Percentiles rank a stretch among this genome's conserved stretches.
These are phyloP conservation scores for Cucurbita maxima DNA, from an alignment of 306 rosid species.

Conservation along the genomic window DNA sequence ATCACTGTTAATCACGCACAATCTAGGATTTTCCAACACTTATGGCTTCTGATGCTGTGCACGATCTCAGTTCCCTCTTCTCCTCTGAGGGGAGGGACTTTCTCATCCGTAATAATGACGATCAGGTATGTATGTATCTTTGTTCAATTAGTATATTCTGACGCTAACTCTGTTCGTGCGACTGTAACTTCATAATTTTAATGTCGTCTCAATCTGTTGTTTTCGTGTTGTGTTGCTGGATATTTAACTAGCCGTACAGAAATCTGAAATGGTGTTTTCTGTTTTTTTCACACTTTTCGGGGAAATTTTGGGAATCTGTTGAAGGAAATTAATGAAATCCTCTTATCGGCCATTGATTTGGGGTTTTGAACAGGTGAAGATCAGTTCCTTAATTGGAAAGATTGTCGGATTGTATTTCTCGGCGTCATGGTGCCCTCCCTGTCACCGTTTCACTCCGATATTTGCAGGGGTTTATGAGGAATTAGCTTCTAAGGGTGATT, in stretches of 20 bases:
- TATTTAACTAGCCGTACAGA: neutral
- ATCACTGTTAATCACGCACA: no score
- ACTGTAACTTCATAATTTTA: neutral
- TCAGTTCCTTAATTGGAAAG: conserved; percentile 54
- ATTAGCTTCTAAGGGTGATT: conserved; percentile 34
- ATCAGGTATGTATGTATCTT: conserved; percentile 27
- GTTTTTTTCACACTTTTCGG: neutral
- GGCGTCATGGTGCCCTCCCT: conserved; percentile 64
- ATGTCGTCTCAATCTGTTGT: neutral
- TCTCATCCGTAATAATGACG: conserved; percentile 44
- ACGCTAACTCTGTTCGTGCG: neutral
- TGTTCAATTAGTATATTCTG: no score
- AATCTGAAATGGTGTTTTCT: neutral
- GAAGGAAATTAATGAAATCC: neutral
- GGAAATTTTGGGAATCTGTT: neutral
- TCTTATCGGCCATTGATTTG: neutral
- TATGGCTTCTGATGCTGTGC: conserved; percentile 6
- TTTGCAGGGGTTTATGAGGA: conserved; percentile 47
- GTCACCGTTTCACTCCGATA: conserved; percentile 39
- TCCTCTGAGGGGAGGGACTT: conserved; percentile 41
- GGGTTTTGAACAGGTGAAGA: conserved; percentile 31
- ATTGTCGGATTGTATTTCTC: conserved; percentile 51
- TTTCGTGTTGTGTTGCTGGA: neutral
- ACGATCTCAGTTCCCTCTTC: conserved; percentile 28
- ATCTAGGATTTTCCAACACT: neutral